A percentile compares a stretch with the other conserved stretches of the same genome.
Evolutionary conservation across 805 yeast species (phyloP).

Genomic region (Phaffomyces thermotolerans): DNA sequence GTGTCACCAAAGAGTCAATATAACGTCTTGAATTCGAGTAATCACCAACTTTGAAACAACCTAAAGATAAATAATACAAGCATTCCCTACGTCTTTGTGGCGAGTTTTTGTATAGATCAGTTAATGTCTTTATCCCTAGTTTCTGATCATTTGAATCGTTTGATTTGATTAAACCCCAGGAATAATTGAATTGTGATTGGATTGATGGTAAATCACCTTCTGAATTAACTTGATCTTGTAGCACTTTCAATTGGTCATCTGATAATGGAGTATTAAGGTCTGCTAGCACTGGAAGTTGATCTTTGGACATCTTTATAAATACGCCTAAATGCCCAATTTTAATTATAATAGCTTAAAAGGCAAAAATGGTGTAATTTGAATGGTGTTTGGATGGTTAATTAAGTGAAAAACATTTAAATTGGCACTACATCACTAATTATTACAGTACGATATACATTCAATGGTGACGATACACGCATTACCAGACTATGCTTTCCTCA

Average conservation of each 20-base stretch:
- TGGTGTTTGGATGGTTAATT: no score
- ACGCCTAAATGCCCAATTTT: no score
- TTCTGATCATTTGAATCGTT: conserved; percentile 54
- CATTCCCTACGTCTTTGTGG: conserved; percentile 86
- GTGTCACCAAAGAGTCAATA: conserved; percentile 63
- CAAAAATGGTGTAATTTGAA: no score
- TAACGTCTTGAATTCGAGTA: conserved; percentile 80
- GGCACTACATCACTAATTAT: no score
- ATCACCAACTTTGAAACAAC: conserved; percentile 84
- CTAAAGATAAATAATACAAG: conserved; percentile 78
- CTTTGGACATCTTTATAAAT: neutral
- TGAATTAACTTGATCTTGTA: conserved; percentile 67
- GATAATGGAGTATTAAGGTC: conserved; percentile 44
- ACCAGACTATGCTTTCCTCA: no score
- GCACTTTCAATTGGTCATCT: conserved; percentile 64
- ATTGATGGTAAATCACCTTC: conserved; percentile 77
- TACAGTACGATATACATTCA: no score
- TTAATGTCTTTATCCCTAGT: conserved; percentile 70
- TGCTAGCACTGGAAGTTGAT: conserved; percentile 9
- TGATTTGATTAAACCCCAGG: conserved; percentile 92
- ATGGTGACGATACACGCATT: no score
- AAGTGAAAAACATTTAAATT: no score
- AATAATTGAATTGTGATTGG: conserved; percentile 86
- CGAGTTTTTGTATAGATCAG: conserved; percentile 62
- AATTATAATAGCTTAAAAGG: no score